Base-by-base conservation (phyloP, 2,329 filamentous ascomycete species). In the Lasiodiplodia citricola region DNA sequence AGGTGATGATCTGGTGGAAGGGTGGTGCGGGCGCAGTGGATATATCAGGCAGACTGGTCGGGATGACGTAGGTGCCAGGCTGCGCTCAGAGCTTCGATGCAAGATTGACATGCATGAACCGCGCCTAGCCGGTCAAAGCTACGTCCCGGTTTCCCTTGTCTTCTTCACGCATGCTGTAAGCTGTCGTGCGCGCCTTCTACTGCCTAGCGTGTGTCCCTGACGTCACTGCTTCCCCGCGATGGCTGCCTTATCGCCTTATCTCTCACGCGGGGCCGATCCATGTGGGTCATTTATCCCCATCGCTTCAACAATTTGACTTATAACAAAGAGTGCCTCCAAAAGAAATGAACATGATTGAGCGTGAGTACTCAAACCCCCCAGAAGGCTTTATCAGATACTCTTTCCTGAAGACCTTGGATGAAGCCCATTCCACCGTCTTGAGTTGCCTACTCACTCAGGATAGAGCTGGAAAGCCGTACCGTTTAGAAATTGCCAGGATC, bases 31-130 rank as follows among this genome's bases (percentile, higher is more conserved):
- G 31, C 31, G 31, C 31, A 35, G 23, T 51, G 58, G 11, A 64
- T 66, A 66, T 66, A 66, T 44, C 63, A 66, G 52, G 51, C 63
- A n/a, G n/a, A n/a, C 8, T 35, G 28, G 11, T n/a, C n/a, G 28
- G 35, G n/a, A 66, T 66, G 63, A 66, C 63, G 63, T 66, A 66
- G 44, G 55, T 8, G 11, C 3, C 58, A 16, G 44, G 28, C n/a
- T 18, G 60, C 23, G 28, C 25, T 44, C 28, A 52, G 50, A 51
- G 25, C 44, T 47, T 62, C 38, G 56, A 41, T 64, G 60, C 60
- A 41, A 64, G 44, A 35, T 38, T 64, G 60, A 64, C 60, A 11
- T 47, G 60, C 60, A 64, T 64, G 44, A 38, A 64, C 60, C 60
- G 60, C 44, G 3, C 25, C 60, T 64, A 64, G 11, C 47, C 47